These are phyloP conservation scores for Neurospora hispaniola DNA, from an alignment of 495 filamentous ascomycete genomes.

Conservation along the genomic window DNA sequence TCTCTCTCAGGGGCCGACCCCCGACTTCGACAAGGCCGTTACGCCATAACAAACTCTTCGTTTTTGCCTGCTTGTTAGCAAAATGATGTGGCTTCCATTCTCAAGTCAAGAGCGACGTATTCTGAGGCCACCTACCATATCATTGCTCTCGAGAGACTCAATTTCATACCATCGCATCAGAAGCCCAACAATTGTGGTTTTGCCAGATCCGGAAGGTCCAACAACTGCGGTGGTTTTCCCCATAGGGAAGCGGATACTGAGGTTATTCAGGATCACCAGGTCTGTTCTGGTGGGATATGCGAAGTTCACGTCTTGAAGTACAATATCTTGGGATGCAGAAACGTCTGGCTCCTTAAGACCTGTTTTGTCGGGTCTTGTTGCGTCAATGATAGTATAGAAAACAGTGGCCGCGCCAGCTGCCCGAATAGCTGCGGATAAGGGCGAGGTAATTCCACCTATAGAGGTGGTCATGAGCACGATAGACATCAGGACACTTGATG, in stretches of 20 bases:
- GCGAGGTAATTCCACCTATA: constrained; percentile 39
- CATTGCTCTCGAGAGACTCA: constrained; percentile 37
- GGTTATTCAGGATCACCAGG: constrained; percentile 42
- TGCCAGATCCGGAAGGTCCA: constrained; percentile 66
- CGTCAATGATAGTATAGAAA: constrained; percentile 48
- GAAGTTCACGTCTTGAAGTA: constrained; percentile 49
- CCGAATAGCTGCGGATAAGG: constrained; percentile 38
- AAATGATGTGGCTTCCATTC: background rate
- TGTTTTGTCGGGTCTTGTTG: constrained; percentile 33
- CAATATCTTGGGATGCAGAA: constrained; percentile 42
- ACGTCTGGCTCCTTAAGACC: constrained; percentile 38
- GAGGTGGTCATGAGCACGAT: constrained; percentile 46
- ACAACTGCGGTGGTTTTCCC: constrained; percentile 82
- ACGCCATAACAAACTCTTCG: constrained; percentile 30
- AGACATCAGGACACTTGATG: constrained; percentile 40
- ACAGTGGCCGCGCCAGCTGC: constrained; percentile 43
- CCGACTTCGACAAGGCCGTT: constrained; percentile 43
- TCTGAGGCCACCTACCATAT: constrained; percentile 25
- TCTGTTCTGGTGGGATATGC: constrained; percentile 55
- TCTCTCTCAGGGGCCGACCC: constrained; percentile 38
- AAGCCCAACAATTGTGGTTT: constrained; percentile 54
- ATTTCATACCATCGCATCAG: constrained; percentile 55
- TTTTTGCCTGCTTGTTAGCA: background rate
- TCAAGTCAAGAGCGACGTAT: background rate
- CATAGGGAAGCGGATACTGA: constrained; percentile 49